Percentiles rank a stretch among this genome's conserved stretches.
Conservation (phyloP, 306 rosid species). For the Medicago arabica region DNA sequence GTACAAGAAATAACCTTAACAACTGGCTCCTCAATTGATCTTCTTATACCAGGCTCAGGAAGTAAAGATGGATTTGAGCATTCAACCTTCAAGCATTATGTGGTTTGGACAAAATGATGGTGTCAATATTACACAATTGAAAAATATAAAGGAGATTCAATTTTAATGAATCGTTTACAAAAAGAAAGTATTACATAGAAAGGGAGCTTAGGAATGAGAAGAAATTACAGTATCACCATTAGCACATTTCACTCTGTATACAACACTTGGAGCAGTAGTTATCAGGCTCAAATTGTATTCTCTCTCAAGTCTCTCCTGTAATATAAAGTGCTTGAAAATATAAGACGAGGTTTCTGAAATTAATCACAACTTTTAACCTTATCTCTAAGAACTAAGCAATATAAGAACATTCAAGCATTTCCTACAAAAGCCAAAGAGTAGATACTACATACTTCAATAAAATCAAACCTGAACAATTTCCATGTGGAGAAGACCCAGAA, state of each 20-base stretch:
- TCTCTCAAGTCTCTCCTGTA: conserved; percentile 81
- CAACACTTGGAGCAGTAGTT: conserved; percentile 90
- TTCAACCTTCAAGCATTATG: conserved; percentile 57
- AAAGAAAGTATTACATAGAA: conserved; percentile 32
- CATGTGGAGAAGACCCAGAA: conserved; percentile 95
- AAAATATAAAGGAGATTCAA: conserved; percentile 32
- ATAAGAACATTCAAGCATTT: conserved; percentile 37
- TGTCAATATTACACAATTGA: conserved; percentile 32
- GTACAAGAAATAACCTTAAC: conserved; percentile 61
- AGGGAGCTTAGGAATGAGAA: conserved; percentile 58
- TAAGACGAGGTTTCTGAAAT: conserved; percentile 36
- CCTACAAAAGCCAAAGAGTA: conserved; percentile 37
- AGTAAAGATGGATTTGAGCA: conserved; percentile 85
- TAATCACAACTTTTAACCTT: conserved; percentile 33
- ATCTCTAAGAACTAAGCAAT: conserved; percentile 8
- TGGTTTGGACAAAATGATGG: conserved; percentile 41
- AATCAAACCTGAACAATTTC: conserved; percentile 90
- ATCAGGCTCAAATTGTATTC: conserved; percentile 83
- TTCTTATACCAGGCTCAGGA: conserved; percentile 80
- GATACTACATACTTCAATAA: conserved; percentile 4
- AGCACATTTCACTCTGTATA: conserved; percentile 70
- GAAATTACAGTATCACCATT: conserved; percentile 84
- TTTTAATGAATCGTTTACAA: conserved; percentile 30
- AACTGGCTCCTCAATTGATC: conserved; percentile 79
- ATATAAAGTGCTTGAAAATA: conserved; percentile 35